Conservation (phyloP, 192 early-diverging fungal genomes). For the Podochytrium sp. region DNA sequence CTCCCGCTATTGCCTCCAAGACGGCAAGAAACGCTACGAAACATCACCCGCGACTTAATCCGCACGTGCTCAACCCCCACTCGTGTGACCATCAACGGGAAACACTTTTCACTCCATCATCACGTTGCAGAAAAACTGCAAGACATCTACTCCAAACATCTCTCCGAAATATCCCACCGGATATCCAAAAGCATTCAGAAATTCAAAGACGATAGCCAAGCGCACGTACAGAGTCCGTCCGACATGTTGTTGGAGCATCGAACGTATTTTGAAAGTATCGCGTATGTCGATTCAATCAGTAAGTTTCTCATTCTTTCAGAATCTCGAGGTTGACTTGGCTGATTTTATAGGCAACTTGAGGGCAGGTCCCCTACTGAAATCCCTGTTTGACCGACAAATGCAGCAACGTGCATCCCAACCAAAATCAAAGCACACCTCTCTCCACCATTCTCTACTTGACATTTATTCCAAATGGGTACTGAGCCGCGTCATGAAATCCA, state of each 20-base stretch:
- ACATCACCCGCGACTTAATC: not conserved
- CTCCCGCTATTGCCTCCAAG: too few relatives aligned
- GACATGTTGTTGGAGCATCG: not conserved
- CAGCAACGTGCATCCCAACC: not conserved
- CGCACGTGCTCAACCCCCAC: not conserved
- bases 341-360: too few relatives aligned
- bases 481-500: too few relatives aligned
- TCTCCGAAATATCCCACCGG: not conserved
- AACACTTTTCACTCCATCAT: not conserved
- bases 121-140: not conserved
- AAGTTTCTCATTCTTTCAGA: too few relatives aligned
- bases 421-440: too few relatives aligned
- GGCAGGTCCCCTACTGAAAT: too few relatives aligned
- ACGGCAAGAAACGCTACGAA: too few relatives aligned
- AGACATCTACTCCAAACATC: not conserved
- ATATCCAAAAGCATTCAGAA: not conserved
- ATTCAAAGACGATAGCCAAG: not conserved
- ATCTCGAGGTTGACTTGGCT: too few relatives aligned
- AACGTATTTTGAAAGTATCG: not conserved
- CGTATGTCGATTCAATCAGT: not conserved
- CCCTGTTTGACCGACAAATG: not conserved
- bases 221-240: not conserved
- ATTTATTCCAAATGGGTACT: too few relatives aligned
- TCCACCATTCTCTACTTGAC: too few relatives aligned
- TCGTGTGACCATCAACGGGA: not conserved